Base-by-base conservation (phyloP, 2,329 filamentous ascomycete genomes). In the Cladosporium austrohemisphaericum region DNA sequence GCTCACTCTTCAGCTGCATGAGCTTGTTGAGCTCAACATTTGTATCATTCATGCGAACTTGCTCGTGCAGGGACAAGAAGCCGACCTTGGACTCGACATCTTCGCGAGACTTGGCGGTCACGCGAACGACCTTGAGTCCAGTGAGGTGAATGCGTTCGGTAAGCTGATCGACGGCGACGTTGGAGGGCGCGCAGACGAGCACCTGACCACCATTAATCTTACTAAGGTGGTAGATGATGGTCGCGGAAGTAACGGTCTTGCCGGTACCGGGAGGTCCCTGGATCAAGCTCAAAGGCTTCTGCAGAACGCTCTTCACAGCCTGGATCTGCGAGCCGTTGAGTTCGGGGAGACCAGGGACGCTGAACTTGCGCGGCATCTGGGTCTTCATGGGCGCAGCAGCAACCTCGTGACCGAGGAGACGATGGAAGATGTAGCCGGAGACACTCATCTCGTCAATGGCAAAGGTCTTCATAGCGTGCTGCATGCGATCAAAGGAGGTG, bases 401-500 rank as follows among this genome's bases (percentile, higher is more conserved):
- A 52, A 97, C 93, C 66, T 97, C 92, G 63, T 97, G 90, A 47
- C 93, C 93, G 25, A 98, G 81, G 18, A 98, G 79, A 57, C 93
- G 93, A 68, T 98, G 93, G 74, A 97, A 98, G 57, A 98, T 95
- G 71, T 96, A 98, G 29, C 93, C 93, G 18, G 93, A 97, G 35
- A 98, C 92, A 64, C 91, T 96, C 86, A 95, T 88, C 69, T 98
- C 93, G 60, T 98, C 92, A 36, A 97, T 84, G 5, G 93, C 93
- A 66, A 98, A 98, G 0, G 89, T 97, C 77, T 96, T 97, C 92
- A 98, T 97, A 48, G 93, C 94, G 57, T 91, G 83, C 69, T 98
- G 93, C 93, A 98, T 98, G 55, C 93, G 91, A 65, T 98, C 93
- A 66, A 98, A 98, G 0, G 92, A 97, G 0, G 94, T 98, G 11